Conservation (phyloP, 23 red algal species). For the Cyanidioschyzon merolae region DNA sequence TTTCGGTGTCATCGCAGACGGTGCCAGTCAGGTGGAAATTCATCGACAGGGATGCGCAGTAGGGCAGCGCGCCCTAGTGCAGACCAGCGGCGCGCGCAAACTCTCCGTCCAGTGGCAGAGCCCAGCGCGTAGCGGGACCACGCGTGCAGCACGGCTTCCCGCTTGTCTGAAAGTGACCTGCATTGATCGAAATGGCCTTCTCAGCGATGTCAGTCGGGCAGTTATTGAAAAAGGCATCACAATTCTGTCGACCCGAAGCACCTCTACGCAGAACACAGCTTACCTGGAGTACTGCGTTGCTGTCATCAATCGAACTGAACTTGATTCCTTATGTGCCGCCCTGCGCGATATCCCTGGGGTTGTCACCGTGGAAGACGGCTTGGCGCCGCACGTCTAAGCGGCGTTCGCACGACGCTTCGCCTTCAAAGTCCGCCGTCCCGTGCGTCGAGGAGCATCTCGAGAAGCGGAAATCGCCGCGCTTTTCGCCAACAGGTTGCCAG, state of each 20-base stretch:
- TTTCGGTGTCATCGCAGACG: background rate
- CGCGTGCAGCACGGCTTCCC: background rate
- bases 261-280: background rate
- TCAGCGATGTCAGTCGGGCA: conserved; percentile 9
- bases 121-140: background rate
- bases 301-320: background rate
- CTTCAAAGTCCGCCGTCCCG: too few species aligned
- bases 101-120: background rate
- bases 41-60: background rate
- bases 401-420: too few species aligned
- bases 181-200: background rate
- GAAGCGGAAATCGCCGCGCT: too few species aligned
- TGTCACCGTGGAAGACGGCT: background rate
- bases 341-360: background rate
- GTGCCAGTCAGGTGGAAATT: background rate
- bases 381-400: too few species aligned
- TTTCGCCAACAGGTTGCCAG: too few species aligned
- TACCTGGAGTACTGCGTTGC: background rate
- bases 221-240: conserved; percentile 4
- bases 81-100: background rate
- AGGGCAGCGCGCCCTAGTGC: background rate
- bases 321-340: background rate
- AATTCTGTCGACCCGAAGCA: conserved; percentile 1
- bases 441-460: too few species aligned
- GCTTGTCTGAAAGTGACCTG: conserved; percentile 1